Percentiles rank a stretch among this genome's conserved stretches.
phyloP scores from a whole-genome alignment of 257 asterid species.

The Solanum arcanum region DNA sequence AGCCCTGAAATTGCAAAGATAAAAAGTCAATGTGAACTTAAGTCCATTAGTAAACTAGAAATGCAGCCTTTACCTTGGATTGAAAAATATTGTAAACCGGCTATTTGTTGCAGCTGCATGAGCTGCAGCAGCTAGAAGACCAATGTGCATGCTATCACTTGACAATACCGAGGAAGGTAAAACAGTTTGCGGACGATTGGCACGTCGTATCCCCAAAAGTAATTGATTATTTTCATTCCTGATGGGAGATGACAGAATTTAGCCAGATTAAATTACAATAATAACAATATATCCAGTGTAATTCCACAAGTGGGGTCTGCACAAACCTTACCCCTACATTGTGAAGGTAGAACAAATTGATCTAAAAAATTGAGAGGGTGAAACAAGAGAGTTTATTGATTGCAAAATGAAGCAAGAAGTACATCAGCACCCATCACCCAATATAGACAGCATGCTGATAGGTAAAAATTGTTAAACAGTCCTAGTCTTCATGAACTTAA shows the following conservation, averaged over 20 bases:
- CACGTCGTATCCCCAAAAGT: slow-evolving; percentile 77
- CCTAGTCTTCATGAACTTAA: background rate
- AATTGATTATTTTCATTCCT: slow-evolving; percentile 87
- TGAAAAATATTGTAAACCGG: slow-evolving; percentile 76
- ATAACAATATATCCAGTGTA: background rate
- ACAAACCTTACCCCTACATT: background rate
- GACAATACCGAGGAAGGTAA: slow-evolving; percentile 87
- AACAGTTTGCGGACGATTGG: slow-evolving; percentile 74
- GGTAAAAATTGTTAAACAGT: background rate
- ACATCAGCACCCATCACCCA: background rate
- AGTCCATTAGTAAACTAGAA: background rate
- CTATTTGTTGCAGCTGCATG: slow-evolving; percentile 89
- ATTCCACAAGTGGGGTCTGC: background rate
- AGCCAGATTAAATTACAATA: background rate
- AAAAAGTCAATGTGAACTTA: slow-evolving; percentile 1
- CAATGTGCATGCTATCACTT: slow-evolving; percentile 94
- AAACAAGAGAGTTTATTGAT: background rate
- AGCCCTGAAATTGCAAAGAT: slow-evolving; percentile 46
- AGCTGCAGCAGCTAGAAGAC: slow-evolving; percentile 95
- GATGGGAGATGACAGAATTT: background rate
- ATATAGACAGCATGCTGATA: background rate
- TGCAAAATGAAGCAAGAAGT: background rate
- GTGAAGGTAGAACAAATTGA: background rate
- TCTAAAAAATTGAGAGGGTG: background rate
- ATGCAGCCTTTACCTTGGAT: slow-evolving; percentile 53